phyloP scores from a whole-genome alignment of 1,139 yeast species.

The Nakaseomyces sp. region DNA sequence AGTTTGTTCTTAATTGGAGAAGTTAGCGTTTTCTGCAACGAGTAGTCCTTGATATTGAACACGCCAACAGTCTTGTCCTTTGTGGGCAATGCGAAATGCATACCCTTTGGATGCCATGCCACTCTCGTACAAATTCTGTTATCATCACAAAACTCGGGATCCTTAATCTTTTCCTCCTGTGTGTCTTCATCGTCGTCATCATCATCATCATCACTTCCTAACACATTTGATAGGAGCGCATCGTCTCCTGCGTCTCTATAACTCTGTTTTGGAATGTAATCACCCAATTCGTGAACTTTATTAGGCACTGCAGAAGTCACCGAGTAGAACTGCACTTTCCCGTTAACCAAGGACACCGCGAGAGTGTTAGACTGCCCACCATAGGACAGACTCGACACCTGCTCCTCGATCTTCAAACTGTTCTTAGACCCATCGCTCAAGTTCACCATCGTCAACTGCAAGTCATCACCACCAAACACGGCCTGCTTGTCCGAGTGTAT shows the following conservation, averaged over 20 bases:
- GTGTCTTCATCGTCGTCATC: constrained; percentile 33
- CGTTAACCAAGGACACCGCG: constrained; percentile 59
- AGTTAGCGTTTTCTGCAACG: constrained; percentile 22
- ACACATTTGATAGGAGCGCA: constrained; percentile 12
- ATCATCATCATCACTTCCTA: constrained; percentile 22
- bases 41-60: constrained; percentile 20
- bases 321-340: constrained; percentile 57
- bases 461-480: constrained; percentile 73
- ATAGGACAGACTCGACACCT: constrained; percentile 53
- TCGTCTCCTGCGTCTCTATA: constrained; percentile 29
- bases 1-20: constrained; percentile 23
- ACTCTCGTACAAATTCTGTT: constrained; percentile 37
- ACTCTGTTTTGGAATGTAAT: constrained; percentile 32
- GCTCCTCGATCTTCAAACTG: constrained; percentile 41
- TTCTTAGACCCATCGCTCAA: constrained; percentile 33
- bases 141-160: constrained; percentile 27
- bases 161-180: constrained; percentile 23
- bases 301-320: constrained; percentile 40
- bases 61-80: constrained; percentile 31
- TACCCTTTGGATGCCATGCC: constrained; percentile 59
- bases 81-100: constrained; percentile 50
- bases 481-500: constrained; percentile 64
- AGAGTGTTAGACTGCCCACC: constrained; percentile 51
- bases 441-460: constrained; percentile 49
- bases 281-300: constrained; percentile 37